Evolutionary conservation across 1,284 basidiomycete species (phyloP).

Genomic region (Moesziomyces globuligerus): DNA sequence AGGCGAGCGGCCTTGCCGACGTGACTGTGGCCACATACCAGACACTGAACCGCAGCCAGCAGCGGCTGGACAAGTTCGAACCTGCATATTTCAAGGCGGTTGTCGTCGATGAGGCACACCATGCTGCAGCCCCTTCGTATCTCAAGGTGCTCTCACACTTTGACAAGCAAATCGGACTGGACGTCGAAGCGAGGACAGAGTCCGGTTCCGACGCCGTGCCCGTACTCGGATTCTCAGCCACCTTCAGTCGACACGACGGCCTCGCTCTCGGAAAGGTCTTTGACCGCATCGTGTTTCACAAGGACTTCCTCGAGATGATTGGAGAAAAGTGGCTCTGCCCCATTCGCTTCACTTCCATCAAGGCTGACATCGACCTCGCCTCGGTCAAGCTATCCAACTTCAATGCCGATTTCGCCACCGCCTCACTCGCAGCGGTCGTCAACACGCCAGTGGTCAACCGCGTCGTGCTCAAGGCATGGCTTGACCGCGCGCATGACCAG

Average conservation of each 20-base stretch:
- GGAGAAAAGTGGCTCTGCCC: constrained; percentile 80
- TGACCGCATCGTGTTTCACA: constrained; percentile 90
- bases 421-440: constrained; percentile 56
- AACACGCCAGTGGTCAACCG: constrained; percentile 58
- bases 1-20: constrained; percentile 83
- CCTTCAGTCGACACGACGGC: constrained; percentile 91
- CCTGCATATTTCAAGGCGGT: constrained; percentile 79
- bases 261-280: constrained; percentile 88
- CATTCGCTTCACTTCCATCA: constrained; percentile 63
- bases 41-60: constrained; percentile 75
- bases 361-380: constrained; percentile 56
- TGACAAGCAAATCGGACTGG: constrained; percentile 69
- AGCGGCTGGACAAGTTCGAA: constrained; percentile 82
- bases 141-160: constrained; percentile 81
- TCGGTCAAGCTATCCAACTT: constrained; percentile 39
- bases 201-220: constrained; percentile 70
- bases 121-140: constrained; percentile 89
- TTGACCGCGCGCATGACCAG: constrained; percentile 47
- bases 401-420: constrained; percentile 50
- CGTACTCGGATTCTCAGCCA: constrained; percentile 93
- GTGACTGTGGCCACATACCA: constrained; percentile 93
- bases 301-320: constrained; percentile 90
- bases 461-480: constrained; percentile 62
- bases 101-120: constrained; percentile 81
- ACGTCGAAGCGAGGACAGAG: not conserved